Evolutionary conservation across 1,284 basidiomycete genomes (phyloP).

Genomic region (Moniliella sp.): DNA sequence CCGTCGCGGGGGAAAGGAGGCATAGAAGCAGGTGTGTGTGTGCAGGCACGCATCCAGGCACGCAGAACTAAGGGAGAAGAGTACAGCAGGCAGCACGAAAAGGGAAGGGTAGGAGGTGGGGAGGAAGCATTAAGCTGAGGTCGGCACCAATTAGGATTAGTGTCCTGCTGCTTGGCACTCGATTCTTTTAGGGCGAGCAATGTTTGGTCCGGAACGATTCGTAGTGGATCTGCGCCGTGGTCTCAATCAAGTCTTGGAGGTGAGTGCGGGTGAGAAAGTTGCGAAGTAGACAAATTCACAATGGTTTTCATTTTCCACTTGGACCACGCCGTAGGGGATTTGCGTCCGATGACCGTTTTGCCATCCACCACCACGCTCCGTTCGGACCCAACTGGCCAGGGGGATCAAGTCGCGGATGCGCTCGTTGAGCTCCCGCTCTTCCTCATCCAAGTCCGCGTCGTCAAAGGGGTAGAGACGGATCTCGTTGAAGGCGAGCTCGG

Average conservation of each 20-base stretch:
- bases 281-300: conserved; percentile 93
- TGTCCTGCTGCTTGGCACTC: conserved; percentile 30
- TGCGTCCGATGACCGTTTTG: conserved; percentile 76
- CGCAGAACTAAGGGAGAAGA: too few relatives aligned
- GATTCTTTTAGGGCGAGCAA: conserved; percentile 67
- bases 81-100: too few relatives aligned
- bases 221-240: conserved; percentile 93
- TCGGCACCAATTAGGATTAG: too few relatives aligned
- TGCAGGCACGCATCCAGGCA: too few relatives aligned
- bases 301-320: conserved; percentile 72
- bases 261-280: conserved; percentile 94
- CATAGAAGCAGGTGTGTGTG: too few relatives aligned
- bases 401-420: conserved; percentile 78
- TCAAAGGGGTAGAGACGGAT: conserved; percentile 93
- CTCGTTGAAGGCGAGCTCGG: conserved; percentile 73
- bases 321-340: conserved; percentile 96
- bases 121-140: too few relatives aligned
- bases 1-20: too few relatives aligned
- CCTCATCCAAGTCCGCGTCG: conserved; percentile 74
- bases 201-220: conserved; percentile 98
- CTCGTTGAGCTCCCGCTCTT: conserved; percentile 74
- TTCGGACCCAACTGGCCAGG: conserved; percentile 88
- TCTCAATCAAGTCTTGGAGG: conserved; percentile 92
- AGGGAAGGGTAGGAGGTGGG: too few relatives aligned
- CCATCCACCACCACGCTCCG: conserved; percentile 81